Base-by-base conservation (phyloP, 2,329 filamentous ascomycete species). In the Fusarium sp. region DNA sequence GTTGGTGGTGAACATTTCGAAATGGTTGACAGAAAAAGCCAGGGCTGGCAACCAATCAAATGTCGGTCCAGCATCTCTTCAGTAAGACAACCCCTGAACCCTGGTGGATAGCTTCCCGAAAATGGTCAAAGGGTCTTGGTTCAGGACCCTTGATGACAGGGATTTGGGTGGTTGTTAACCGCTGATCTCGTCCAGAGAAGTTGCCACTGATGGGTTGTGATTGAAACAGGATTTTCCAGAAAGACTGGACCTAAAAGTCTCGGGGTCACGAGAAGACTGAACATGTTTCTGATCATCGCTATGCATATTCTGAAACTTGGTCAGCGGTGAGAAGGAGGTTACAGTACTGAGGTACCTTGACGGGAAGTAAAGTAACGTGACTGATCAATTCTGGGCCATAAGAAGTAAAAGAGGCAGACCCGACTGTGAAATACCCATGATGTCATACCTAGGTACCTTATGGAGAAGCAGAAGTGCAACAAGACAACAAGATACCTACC, bases 271-370 rank as follows among this genome's bases (percentile, higher is more conserved):
- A 46, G 53, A 52, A 66, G 58, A 46, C 34, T 52, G 43, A 31
- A 57, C 31, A 31, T 55, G 59, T 65, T 69, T 69, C 64, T 58
- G 64, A 71, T 70, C 68, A 37, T 56, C 68, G 39, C 23, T 45
- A 11, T 71, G 68, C 68, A 70, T 57, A 69, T 69, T 68, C 60
- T 73, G 68, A 74, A 74, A 73, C 72, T 55, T 56, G 54, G 44
- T 28, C 52, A 48, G 42, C 37, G 26, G 50, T 58, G 51, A 58
- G 44, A 51, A 12, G 25, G 28, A 21, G 26, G 43, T 16, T n/a
- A 18, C 28, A 28, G 28, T 28, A 28, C 28, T 28, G 28, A 28
- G 28, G 28, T 28, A 28, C 28, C 28, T 28, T 28, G 11, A 28
- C 28, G 28, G 28, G 28, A 28, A 28, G 28, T 28, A 31, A 16